Percentiles rank a stretch among this genome's conserved stretches.
Evolutionary conservation across 768 basidiomycete species (phyloP).

Genomic region (Mycena chlorophos): DNA sequence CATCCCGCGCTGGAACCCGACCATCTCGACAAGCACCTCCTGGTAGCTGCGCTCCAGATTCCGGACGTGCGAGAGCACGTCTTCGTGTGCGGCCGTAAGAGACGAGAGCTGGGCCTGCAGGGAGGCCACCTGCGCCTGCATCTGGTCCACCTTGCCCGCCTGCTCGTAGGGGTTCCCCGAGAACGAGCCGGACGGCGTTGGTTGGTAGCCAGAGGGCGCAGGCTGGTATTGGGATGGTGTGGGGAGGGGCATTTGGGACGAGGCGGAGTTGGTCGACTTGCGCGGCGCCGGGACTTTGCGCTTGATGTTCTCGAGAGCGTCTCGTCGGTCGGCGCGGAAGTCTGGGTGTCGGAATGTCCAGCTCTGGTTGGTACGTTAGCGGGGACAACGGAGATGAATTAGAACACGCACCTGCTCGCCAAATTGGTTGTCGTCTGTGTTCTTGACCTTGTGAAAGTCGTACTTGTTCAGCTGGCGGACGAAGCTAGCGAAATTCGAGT

Average conservation of each 20-base stretch:
- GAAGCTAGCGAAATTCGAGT: slow-evolving; percentile 91
- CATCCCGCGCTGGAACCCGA: slow-evolving; percentile 70
- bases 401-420: slow-evolving; percentile 55
- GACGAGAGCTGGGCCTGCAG: slow-evolving; percentile 43
- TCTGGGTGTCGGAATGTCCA: slow-evolving; percentile 65
- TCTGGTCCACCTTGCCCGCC: slow-evolving; percentile 30
- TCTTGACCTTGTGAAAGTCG: slow-evolving; percentile 96
- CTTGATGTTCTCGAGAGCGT: slow-evolving; percentile 60
- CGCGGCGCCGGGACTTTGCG: slow-evolving; percentile 58
- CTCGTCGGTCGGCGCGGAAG: slow-evolving; percentile 55
- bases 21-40: slow-evolving; percentile 69
- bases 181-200: slow-evolving; percentile 31
- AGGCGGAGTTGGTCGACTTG: slow-evolving; percentile 43
- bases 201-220: slow-evolving; percentile 21
- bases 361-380: slow-evolving; percentile 32
- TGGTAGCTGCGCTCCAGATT: slow-evolving; percentile 66
- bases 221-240: slow-evolving; percentile 28
- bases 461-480: slow-evolving; percentile 95
- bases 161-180: slow-evolving; percentile 31
- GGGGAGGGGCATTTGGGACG: slow-evolving; percentile 26
- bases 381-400: neutral
- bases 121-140: slow-evolving; percentile 36
- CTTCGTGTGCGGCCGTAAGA: slow-evolving; percentile 48
- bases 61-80: slow-evolving; percentile 53
- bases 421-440: slow-evolving; percentile 76